Evolutionary conservation across 345 rosid genomes (phyloP).

Genomic region (Pugionium cornutum): DNA sequence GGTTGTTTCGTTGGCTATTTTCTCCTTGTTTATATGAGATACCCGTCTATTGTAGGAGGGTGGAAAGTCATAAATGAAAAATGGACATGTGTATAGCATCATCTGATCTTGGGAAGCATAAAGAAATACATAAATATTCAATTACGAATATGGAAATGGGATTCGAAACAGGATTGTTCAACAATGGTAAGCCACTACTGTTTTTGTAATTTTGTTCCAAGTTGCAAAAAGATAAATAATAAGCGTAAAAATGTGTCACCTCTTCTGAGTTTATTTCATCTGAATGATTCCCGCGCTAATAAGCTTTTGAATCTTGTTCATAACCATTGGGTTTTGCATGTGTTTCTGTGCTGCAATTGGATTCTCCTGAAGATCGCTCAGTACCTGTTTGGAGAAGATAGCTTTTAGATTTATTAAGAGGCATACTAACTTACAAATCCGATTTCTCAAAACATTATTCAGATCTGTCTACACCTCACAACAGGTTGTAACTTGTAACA

Average conservation of each 20-base stretch:
- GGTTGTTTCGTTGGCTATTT: too few relatives aligned
- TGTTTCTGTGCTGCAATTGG: slow-evolving; percentile 85
- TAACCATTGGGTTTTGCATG: slow-evolving; percentile 82
- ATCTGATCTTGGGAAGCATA: too few relatives aligned
- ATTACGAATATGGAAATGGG: not conserved
- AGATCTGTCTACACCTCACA: not conserved
- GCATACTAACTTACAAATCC: not conserved
- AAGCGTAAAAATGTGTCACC: not conserved
- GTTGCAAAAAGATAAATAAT: not conserved
- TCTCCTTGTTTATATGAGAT: too few relatives aligned
- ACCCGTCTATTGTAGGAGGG: too few relatives aligned
- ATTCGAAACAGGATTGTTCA: not conserved
- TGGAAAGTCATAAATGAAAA: too few relatives aligned
- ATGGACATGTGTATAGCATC: too few relatives aligned
- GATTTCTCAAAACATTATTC: not conserved
- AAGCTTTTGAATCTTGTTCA: slow-evolving; percentile 88
- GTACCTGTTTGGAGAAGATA: slow-evolving; percentile 50
- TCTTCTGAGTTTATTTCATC: slow-evolving; percentile 44
- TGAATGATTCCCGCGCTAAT: slow-evolving; percentile 85
- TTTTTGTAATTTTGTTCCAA: slow-evolving; percentile 6
- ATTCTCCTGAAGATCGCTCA: slow-evolving; percentile 83
- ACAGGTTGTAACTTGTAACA: not conserved
- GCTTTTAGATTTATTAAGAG: slow-evolving; percentile 5
- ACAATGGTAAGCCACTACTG: not conserved
- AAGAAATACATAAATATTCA: too few relatives aligned